Conservation (phyloP, 2,329 filamentous ascomycete genomes). For the Zymoseptoria pseudotritici region DNA sequence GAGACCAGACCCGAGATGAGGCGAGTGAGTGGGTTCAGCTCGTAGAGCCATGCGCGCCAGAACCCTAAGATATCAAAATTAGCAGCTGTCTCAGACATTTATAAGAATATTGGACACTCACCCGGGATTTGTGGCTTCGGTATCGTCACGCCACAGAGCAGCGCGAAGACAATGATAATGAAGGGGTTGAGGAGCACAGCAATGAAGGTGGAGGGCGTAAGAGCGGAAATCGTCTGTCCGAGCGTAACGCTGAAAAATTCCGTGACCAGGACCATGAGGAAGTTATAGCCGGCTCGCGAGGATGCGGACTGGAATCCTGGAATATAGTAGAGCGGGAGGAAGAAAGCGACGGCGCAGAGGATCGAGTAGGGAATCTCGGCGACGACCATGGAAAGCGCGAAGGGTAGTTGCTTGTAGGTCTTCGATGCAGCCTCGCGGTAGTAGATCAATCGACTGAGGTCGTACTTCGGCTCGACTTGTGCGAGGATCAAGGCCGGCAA, state of each 20-base stretch:
- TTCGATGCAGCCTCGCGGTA: slow-evolving; percentile 81
- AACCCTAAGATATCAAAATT: slow-evolving; percentile 35
- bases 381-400: slow-evolving; percentile 68
- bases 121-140: slow-evolving; percentile 67
- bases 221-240: slow-evolving; percentile 65
- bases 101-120: too few species aligned
- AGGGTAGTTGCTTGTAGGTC: slow-evolving; percentile 76
- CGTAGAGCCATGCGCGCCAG: slow-evolving; percentile 74
- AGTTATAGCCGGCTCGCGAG: slow-evolving; percentile 72
- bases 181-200: slow-evolving; percentile 74
- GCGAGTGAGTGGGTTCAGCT: slow-evolving; percentile 76
- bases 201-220: slow-evolving; percentile 73
- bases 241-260: slow-evolving; percentile 79
- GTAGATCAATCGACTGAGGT: slow-evolving; percentile 70
- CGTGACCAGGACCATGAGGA: slow-evolving; percentile 75
- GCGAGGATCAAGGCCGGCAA: slow-evolving; percentile 75
- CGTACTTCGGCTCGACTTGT: slow-evolving; percentile 78
- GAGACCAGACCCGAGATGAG: slow-evolving; percentile 74
- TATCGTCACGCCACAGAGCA: slow-evolving; percentile 85
- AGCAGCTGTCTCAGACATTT: too few species aligned
- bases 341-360: slow-evolving; percentile 73
- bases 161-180: slow-evolving; percentile 70
- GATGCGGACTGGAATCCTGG: slow-evolving; percentile 60
- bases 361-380: slow-evolving; percentile 80
- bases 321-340: slow-evolving; percentile 76